Conservation (phyloP, 345 rosid species). For the Combretum micranthum region DNA sequence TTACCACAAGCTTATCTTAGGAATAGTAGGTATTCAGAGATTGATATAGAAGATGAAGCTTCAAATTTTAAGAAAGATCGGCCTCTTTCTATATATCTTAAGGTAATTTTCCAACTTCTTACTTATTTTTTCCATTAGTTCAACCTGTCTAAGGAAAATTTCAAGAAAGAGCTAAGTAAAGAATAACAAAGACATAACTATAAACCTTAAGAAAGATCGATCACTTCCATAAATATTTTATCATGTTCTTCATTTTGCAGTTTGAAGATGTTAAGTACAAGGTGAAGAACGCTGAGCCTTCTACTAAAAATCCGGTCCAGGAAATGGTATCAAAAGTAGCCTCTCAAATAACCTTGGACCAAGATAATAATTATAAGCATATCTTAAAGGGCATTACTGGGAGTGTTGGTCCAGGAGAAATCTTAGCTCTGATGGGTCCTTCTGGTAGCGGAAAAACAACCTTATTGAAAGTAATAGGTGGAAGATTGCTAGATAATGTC, state of each 20-base stretch:
- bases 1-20: slow-evolving; percentile 71
- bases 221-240: neutral
- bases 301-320: slow-evolving; percentile 45
- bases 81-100: slow-evolving; percentile 84
- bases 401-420: slow-evolving; percentile 84
- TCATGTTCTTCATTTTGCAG: slow-evolving; percentile 24
- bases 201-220: no score
- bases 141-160: no score
- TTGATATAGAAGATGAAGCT: slow-evolving; percentile 48
- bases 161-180: no score
- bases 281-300: slow-evolving; percentile 41
- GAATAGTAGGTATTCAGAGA: slow-evolving; percentile 50
- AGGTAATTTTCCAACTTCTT: slow-evolving; percentile 24
- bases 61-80: slow-evolving; percentile 31
- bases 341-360: slow-evolving; percentile 41
- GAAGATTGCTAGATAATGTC: slow-evolving; percentile 66
- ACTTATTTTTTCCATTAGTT: neutral
- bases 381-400: slow-evolving; percentile 87
- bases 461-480: slow-evolving; percentile 77
- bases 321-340: slow-evolving; percentile 64
- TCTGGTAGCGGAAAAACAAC: slow-evolving; percentile 98
- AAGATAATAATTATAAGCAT: slow-evolving; percentile 59
- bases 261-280: slow-evolving; percentile 84
- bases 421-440: slow-evolving; percentile 96
- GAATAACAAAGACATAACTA: no score